Percentiles rank a stretch among this genome's conserved stretches.
Evolutionary conservation across 2,329 filamentous ascomycete species (phyloP).

Genomic region (Fusarium mexicanum): DNA sequence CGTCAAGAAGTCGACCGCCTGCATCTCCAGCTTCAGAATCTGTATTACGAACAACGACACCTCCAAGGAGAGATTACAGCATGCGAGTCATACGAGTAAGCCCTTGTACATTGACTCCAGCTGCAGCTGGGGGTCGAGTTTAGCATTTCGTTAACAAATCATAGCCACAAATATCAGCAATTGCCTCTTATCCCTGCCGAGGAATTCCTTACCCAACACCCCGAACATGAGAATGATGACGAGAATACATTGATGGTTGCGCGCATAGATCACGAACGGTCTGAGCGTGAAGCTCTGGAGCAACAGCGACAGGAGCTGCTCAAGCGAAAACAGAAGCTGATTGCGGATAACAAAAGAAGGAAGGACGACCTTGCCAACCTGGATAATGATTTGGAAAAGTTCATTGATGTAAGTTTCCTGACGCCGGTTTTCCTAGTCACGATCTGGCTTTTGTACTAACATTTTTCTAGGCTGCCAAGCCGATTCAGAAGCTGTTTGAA

Average conservation of each 20-base stretch:
- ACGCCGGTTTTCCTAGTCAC: background rate
- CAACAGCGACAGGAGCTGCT: constrained; percentile 81
- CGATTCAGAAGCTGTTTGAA: constrained; percentile 78
- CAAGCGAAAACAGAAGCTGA: constrained; percentile 71
- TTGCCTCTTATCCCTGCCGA: constrained; percentile 86
- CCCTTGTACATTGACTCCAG: constrained; percentile 33
- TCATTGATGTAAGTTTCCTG: constrained; percentile 78
- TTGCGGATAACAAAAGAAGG: constrained; percentile 83
- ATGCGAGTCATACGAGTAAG: constrained; percentile 91
- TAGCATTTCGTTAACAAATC: constrained; percentile 10
- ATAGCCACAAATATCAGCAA: constrained; percentile 85
- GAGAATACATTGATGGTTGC: constrained; percentile 88
- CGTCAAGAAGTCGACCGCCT: constrained; percentile 91
- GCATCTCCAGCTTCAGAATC: constrained; percentile 91
- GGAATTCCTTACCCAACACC: constrained; percentile 80
- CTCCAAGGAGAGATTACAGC: constrained; percentile 88
- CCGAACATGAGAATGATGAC: constrained; percentile 75
- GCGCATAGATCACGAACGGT: constrained; percentile 89
- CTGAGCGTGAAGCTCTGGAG: constrained; percentile 85
- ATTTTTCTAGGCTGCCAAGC: constrained; percentile 76
- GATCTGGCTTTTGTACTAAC: constrained; percentile 25
- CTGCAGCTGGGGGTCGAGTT: background rate
- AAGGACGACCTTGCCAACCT: constrained; percentile 93
- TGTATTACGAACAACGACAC: constrained; percentile 96
- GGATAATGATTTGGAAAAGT: constrained; percentile 91